phyloP scores from a whole-genome alignment of 2,329 filamentous ascomycete genomes.

The Fusarium nodosum region DNA sequence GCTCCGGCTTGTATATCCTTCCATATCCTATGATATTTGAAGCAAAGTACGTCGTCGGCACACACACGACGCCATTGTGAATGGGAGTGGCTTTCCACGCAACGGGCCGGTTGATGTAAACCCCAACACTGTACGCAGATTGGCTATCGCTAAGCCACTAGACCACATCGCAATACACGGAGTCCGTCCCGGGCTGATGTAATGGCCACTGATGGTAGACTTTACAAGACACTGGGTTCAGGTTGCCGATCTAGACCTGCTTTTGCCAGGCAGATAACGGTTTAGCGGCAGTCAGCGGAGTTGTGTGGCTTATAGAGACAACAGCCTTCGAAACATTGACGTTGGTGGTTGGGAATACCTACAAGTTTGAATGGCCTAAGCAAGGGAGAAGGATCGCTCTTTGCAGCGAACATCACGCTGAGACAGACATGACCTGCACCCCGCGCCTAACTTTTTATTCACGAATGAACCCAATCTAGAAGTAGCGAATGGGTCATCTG shows the following conservation, averaged over 20 bases:
- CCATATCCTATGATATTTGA: not conserved
- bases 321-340: no score
- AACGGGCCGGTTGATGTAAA: slow-evolving; percentile 28
- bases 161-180: not conserved
- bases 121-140: not conserved
- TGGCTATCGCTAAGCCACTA: not conserved
- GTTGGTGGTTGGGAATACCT: no score
- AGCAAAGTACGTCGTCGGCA: not conserved
- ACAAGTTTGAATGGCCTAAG: no score
- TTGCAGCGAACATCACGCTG: no score
- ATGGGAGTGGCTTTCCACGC: not conserved
- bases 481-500: no score
- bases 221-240: not conserved
- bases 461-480: no score
- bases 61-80: not conserved
- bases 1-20: not conserved
- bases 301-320: no score
- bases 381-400: no score
- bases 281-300: not conserved
- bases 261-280: not conserved
- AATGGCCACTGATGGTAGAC: not conserved
- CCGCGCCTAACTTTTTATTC: no score
- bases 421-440: no score
- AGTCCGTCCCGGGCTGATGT: not conserved
- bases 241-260: not conserved